Evolutionary conservation across 1,284 basidiomycete genomes (phyloP).

Genomic region (Microbotryum scabiosae): DNA sequence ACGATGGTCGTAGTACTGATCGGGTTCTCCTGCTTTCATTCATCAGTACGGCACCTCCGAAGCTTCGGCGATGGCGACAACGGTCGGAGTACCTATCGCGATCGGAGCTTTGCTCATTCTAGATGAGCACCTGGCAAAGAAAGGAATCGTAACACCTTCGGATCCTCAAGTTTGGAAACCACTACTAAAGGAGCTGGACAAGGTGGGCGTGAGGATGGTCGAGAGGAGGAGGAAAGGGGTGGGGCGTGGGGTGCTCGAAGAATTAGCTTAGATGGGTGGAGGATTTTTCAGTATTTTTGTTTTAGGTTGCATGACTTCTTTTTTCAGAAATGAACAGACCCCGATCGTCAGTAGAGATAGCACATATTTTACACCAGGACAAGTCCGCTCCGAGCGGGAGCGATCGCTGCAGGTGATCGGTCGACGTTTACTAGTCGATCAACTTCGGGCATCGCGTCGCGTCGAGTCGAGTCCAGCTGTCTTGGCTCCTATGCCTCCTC

Average conservation of each 20-base stretch:
- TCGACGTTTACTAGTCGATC: too few relatives aligned
- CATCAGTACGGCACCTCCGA: slow-evolving; percentile 52
- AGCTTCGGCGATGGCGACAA: slow-evolving; percentile 74
- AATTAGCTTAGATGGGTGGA: background rate
- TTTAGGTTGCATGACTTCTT: background rate
- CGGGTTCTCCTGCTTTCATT: background rate
- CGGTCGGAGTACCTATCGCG: slow-evolving; percentile 54
- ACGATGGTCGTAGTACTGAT: background rate
- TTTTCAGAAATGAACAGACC: background rate
- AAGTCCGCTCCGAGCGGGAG: too few relatives aligned
- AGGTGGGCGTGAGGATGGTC: slow-evolving; percentile 11
- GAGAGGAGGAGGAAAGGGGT: slow-evolving; percentile 16
- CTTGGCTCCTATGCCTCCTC: too few relatives aligned
- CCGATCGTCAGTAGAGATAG: too few relatives aligned
- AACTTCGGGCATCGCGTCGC: too few relatives aligned
- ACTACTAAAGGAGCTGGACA: slow-evolving; percentile 13
- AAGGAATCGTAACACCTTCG: slow-evolving; percentile 24
- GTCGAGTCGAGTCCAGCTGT: too few relatives aligned
- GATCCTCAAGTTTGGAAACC: slow-evolving; percentile 23
- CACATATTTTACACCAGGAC: too few relatives aligned
- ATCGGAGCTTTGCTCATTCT: slow-evolving; percentile 24
- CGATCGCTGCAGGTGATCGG: too few relatives aligned
- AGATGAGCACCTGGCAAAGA: slow-evolving; percentile 5
- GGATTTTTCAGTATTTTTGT: background rate
- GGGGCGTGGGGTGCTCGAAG: slow-evolving; percentile 10